Evolutionary conservation across 2,329 filamentous ascomycete genomes (phyloP).

Genomic region (Trichoderma cornu-damae): DNA sequence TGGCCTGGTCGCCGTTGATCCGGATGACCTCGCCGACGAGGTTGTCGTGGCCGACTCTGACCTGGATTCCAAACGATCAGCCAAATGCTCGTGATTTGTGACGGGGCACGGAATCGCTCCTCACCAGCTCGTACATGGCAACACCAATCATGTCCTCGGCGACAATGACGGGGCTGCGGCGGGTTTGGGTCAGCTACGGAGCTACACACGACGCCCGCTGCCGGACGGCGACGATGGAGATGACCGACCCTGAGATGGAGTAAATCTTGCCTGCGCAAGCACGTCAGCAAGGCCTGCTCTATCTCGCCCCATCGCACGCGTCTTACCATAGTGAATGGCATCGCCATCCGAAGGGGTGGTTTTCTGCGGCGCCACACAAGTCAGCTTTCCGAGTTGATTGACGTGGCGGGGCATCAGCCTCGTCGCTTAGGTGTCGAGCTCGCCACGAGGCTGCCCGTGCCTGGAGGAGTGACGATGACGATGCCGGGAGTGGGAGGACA

Average conservation of each 20-base stretch:
- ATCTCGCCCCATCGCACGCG: not conserved
- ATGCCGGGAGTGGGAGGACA: conserved; percentile 27
- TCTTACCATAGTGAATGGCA: conserved; percentile 38
- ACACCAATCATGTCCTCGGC: conserved; percentile 98
- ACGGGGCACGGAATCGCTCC: conserved; percentile 27
- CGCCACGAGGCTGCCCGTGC: not conserved
- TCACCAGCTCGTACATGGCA: conserved; percentile 98
- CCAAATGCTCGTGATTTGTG: conserved; percentile 1
- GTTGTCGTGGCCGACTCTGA: conserved; percentile 85
- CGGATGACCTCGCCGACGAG: conserved; percentile 97
- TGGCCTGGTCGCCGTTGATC: conserved; percentile 91
- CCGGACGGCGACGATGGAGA: not conserved
- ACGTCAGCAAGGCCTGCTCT: conserved; percentile 24
- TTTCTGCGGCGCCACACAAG: conserved; percentile 27
- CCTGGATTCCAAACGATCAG: conserved; percentile 45
- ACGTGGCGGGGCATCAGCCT: conserved; percentile 21
- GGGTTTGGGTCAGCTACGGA: conserved; percentile 23
- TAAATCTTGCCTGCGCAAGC: conserved; percentile 51
- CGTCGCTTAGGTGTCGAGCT: not conserved
- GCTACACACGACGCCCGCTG: not conserved
- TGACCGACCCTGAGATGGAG: conserved; percentile 56
- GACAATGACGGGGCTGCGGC: conserved; percentile 78
- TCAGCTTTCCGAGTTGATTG: conserved; percentile 23
- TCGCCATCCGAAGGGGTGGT: conserved; percentile 36
- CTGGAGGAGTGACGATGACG: not conserved